phyloP scores from a whole-genome alignment of 2,329 filamentous ascomycete species.

The Colletotrichum sp. region DNA sequence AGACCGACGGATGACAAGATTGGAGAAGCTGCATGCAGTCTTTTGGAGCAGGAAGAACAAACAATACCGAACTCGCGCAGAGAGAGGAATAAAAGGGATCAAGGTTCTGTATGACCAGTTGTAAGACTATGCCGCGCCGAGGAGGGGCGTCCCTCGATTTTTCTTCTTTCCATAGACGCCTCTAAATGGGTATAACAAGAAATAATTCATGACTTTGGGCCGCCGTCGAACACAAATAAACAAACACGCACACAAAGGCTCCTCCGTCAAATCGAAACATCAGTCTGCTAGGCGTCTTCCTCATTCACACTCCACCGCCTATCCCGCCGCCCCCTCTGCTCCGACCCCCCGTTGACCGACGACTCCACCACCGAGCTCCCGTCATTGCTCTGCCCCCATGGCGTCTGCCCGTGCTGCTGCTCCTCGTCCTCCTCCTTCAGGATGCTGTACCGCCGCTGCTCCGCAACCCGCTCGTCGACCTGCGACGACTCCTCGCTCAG shows the following conservation, averaged over 20 bases:
- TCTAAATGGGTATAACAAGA: constrained; percentile 22
- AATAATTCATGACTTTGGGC: constrained; percentile 1
- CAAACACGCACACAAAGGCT: too few species aligned
- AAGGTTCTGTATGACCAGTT: neutral
- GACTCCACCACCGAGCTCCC: neutral
- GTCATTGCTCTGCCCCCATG: neutral
- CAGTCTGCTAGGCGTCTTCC: neutral
- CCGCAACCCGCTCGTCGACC: constrained; percentile 19
- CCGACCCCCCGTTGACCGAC: neutral
- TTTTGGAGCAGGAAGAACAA: neutral
- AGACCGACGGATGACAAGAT: neutral
- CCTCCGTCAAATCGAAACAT: neutral
- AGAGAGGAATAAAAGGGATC: neutral
- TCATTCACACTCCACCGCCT: constrained; percentile 12
- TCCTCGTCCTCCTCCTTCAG: constrained; percentile 13
- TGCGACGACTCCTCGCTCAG: constrained; percentile 19
- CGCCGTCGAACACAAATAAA: neutral
- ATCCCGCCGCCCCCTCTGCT: neutral
- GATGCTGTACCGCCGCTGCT: constrained; percentile 1
- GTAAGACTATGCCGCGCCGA: constrained; percentile 1
- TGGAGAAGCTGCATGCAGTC: neutral
- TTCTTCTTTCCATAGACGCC: neutral
- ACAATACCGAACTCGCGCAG: too few species aligned
- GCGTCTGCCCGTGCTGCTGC: neutral
- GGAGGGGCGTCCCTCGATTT: neutral